phyloP scores from a whole-genome alignment of 441 rosid species.

The Omphalea diandra region DNA sequence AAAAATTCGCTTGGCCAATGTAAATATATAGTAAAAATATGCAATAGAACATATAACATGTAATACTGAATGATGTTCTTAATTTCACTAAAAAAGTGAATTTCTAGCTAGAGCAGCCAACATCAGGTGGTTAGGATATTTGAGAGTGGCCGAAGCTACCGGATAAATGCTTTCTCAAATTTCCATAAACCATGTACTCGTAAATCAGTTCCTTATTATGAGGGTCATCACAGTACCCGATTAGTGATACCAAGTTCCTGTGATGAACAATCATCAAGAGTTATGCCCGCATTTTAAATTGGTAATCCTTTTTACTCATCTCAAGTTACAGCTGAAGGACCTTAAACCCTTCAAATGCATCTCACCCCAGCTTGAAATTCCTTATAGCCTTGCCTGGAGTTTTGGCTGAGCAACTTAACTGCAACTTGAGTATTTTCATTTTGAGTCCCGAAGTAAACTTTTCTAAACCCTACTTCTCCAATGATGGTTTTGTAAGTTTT shows the following conservation, averaged over 20 bases:
- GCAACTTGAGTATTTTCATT: constrained; percentile 40
- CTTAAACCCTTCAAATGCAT: no score
- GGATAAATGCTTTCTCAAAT: constrained; percentile 13
- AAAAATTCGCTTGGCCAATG: no score
- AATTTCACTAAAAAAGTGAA: no score
- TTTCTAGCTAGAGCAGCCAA: no score
- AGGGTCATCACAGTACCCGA: constrained; percentile 20
- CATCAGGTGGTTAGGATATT: no score
- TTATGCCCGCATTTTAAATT: constrained; percentile 1
- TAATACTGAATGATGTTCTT: no score
- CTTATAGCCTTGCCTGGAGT: constrained; percentile 48
- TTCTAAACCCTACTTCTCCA: constrained; percentile 50
- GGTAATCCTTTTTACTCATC: neutral
- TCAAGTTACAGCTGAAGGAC: no score
- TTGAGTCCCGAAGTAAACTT: constrained; percentile 37
- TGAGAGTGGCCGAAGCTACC: neutral
- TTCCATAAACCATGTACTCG: no score
- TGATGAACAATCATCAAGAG: constrained; percentile 16
- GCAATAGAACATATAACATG: no score
- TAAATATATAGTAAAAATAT: no score
- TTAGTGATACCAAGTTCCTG: constrained; percentile 14
- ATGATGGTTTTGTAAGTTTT: constrained; percentile 31
- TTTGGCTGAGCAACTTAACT: constrained; percentile 39
- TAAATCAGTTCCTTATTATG: constrained; percentile 13
- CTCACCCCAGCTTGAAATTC: constrained; percentile 48